Evolutionary conservation across 257 asterid genomes (phyloP).

Genomic region (Jaltomata sinuosa): DNA sequence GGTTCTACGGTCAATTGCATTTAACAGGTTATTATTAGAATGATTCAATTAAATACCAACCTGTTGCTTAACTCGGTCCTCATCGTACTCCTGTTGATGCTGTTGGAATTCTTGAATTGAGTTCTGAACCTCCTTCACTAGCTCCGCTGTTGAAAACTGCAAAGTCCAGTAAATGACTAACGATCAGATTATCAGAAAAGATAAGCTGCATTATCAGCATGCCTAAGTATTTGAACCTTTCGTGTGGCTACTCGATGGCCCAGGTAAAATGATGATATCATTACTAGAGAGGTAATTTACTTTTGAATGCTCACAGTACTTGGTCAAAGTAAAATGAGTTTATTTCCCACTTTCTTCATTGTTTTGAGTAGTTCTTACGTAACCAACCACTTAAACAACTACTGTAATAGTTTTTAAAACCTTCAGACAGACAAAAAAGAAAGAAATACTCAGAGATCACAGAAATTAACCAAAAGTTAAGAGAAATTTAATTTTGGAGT

Average conservation of each 20-base stretch:
- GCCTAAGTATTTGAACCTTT: background rate
- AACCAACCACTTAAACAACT: background rate
- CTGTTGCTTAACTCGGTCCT: conserved; percentile 77
- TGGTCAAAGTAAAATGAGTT: background rate
- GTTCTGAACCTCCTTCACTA: conserved; percentile 76
- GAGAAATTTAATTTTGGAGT: background rate
- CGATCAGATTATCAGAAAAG: background rate
- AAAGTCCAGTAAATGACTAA: background rate
- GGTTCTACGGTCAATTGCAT: background rate
- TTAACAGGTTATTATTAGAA: background rate
- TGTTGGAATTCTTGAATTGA: conserved; percentile 62
- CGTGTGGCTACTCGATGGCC: background rate
- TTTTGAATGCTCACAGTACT: background rate
- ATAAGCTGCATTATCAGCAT: background rate
- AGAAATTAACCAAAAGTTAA: background rate
- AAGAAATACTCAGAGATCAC: background rate
- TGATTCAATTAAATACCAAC: conserved; percentile 16
- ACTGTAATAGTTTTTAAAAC: background rate
- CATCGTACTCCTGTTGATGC: conserved; percentile 84
- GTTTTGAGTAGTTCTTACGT: background rate
- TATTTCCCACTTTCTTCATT: background rate
- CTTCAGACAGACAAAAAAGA: background rate
- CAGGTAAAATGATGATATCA: background rate
- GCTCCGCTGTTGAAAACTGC: conserved; percentile 76
- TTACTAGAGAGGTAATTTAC: background rate